Evolutionary conservation across 176 grass and related monocot genomes (phyloP).

Genomic region (Themeda triandra): DNA sequence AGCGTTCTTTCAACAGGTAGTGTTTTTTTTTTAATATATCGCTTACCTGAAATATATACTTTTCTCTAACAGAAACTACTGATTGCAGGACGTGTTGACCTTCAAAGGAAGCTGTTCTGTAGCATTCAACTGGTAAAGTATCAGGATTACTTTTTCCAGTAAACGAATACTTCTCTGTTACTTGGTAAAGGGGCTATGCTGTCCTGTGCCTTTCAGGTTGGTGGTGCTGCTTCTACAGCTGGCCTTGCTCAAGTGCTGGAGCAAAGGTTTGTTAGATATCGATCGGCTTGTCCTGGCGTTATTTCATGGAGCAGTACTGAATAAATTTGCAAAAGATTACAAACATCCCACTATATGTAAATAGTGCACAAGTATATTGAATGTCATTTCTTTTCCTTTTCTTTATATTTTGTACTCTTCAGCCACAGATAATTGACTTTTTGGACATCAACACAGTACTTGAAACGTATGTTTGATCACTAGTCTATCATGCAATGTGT

Average conservation of each 20-base stretch:
- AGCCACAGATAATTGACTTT: background rate
- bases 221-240: constrained; percentile 70
- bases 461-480: background rate
- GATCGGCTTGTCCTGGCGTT: background rate
- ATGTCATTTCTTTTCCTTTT: background rate
- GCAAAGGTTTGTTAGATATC: constrained; percentile 60
- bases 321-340: background rate
- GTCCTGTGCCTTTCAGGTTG: constrained; percentile 55
- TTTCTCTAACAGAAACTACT: constrained; percentile 27
- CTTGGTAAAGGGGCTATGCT: background rate
- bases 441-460: background rate
- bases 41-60: constrained; percentile 3
- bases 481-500: background rate
- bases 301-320: background rate
- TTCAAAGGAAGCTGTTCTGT: constrained; percentile 96
- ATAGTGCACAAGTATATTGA: background rate
- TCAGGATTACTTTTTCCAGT: constrained; percentile 1
- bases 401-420: background rate
- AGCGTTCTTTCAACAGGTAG: constrained; percentile 94
- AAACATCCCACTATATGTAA: background rate
- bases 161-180: constrained; percentile 11
- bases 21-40: constrained; percentile 23
- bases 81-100: constrained; percentile 70
- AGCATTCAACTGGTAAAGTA: constrained; percentile 92
- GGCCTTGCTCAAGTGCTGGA: constrained; percentile 81